Evolutionary conservation across 2,329 filamentous ascomycete genomes (phyloP).

Genomic region (Trichoderma semiorbis): DNA sequence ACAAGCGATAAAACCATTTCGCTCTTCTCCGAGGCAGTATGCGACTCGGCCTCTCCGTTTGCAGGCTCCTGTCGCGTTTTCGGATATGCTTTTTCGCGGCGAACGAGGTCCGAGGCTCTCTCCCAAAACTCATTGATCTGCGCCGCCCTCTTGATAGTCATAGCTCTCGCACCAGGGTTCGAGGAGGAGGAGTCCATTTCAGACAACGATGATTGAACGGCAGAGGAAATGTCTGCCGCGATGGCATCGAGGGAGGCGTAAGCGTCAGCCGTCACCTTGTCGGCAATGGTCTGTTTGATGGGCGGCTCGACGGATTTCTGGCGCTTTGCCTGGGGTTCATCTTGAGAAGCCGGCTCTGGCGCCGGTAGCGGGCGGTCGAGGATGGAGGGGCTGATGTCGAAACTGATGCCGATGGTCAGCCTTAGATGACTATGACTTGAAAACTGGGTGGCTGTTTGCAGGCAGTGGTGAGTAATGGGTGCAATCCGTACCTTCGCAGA

Average conservation of each 20-base stretch:
- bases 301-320: slow-evolving; percentile 52
- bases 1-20: slow-evolving; percentile 69
- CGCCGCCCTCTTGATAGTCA: slow-evolving; percentile 37
- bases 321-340: slow-evolving; percentile 57
- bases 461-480: neutral
- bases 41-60: slow-evolving; percentile 39
- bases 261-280: slow-evolving; percentile 49
- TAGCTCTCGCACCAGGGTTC: slow-evolving; percentile 28
- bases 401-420: slow-evolving; percentile 40
- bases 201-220: slow-evolving; percentile 46
- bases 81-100: slow-evolving; percentile 56
- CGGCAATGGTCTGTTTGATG: slow-evolving; percentile 45
- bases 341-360: slow-evolving; percentile 32
- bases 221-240: slow-evolving; percentile 53
- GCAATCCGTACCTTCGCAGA: slow-evolving; percentile 36
- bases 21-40: slow-evolving; percentile 40
- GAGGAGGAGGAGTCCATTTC: slow-evolving; percentile 41
- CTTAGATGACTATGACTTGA: neutral
- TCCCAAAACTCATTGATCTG: slow-evolving; percentile 57
- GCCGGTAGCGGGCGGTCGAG: slow-evolving; percentile 52
- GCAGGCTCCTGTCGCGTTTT: slow-evolving; percentile 36
- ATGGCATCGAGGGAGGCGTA: slow-evolving; percentile 65
- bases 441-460: neutral
- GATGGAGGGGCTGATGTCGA: slow-evolving; percentile 53
- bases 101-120: slow-evolving; percentile 59